These are phyloP conservation scores for Pichia manshurica DNA, from an alignment of 805 yeast species.

Conservation along the genomic window DNA sequence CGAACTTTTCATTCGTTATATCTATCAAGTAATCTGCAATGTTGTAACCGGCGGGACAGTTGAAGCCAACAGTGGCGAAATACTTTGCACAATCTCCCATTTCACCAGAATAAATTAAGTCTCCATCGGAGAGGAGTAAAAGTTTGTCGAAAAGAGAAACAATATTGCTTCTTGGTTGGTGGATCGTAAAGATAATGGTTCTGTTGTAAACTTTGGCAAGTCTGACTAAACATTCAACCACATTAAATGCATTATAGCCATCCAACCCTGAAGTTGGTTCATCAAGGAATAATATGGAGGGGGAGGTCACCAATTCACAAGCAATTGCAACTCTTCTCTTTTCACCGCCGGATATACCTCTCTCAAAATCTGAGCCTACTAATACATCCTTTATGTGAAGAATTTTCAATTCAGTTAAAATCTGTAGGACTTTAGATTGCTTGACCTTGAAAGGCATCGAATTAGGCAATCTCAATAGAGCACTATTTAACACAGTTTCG, in stretches of 20 bases:
- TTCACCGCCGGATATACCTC: constrained; percentile 94
- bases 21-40: constrained; percentile 92
- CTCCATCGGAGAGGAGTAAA: constrained; percentile 76
- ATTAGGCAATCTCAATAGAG: constrained; percentile 79
- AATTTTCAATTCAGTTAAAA: constrained; percentile 80
- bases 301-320: constrained; percentile 86
- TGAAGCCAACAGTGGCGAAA: constrained; percentile 67
- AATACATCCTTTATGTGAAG: constrained; percentile 74
- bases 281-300: constrained; percentile 75
- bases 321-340: constrained; percentile 90
- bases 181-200: constrained; percentile 89
- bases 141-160: constrained; percentile 86
- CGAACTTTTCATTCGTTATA: constrained; percentile 60
- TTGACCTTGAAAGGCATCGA: constrained; percentile 70
- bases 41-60: constrained; percentile 85
- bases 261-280: constrained; percentile 97
- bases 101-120: constrained; percentile 82
- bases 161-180: constrained; percentile 94
- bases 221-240: constrained; percentile 75
- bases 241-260: constrained; percentile 88
- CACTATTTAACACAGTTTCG: constrained; percentile 91
- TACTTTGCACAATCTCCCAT: constrained; percentile 69
- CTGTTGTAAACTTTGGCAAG: constrained; percentile 76
- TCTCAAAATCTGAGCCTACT: constrained; percentile 81
- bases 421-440: constrained; percentile 74